Conservation (phyloP, 129 eudicot species). For the Lactuca saligna region DNA sequence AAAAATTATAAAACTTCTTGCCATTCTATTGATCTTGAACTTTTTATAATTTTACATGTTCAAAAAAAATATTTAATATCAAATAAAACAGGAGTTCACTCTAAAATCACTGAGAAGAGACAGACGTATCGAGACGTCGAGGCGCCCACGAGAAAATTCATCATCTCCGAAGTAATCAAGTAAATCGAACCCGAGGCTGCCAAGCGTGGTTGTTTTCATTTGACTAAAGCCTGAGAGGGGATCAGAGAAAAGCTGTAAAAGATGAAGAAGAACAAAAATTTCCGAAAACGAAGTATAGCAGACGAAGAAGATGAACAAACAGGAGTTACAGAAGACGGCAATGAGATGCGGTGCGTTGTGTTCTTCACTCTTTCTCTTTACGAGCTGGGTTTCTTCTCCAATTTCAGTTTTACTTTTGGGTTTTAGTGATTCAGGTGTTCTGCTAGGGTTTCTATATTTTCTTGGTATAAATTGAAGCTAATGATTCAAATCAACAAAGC, state of each 20-base stretch:
- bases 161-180: not conserved
- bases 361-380: not conserved
- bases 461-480: not conserved
- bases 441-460: conserved; percentile 27
- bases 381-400: not conserved
- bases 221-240: not conserved
- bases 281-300: conserved; percentile 54
- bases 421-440: conserved; percentile 11
- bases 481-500: not conserved
- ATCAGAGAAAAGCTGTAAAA: not conserved
- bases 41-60: not conserved
- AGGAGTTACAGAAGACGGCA: conserved; percentile 46
- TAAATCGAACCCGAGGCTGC: conserved; percentile 1
- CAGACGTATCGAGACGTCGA: not conserved
- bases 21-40: no score
- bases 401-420: not conserved
- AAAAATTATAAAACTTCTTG: no score
- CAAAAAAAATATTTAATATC: not conserved
- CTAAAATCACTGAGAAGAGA: not conserved
- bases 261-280: conserved; percentile 58
- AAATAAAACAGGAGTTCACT: not conserved
- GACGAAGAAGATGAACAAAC: conserved; percentile 43
- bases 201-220: not conserved
- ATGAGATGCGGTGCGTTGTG: conserved; percentile 51
- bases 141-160: not conserved